Conservation (phyloP, 345 rosid genomes). For the Moringa oleifera region DNA sequence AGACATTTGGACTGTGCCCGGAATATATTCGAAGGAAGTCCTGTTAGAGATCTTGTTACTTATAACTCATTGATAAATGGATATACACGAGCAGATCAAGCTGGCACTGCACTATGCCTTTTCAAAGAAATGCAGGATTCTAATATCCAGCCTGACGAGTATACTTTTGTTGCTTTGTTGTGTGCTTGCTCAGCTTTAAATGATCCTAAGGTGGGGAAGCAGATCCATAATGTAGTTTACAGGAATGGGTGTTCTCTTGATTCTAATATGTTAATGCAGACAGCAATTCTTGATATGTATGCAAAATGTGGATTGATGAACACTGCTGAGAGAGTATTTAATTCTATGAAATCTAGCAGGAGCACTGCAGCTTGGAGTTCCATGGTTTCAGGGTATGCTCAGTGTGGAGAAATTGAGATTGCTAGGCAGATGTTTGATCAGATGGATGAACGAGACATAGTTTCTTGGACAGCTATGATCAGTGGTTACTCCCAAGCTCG, state of each 20-base stretch:
- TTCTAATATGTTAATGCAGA: slow-evolving; percentile 21
- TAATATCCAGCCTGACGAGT: slow-evolving; percentile 28
- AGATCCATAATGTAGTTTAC: slow-evolving; percentile 27
- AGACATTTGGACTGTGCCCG: slow-evolving; percentile 22
- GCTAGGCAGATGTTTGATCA: slow-evolving; percentile 39
- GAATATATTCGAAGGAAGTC: slow-evolving; percentile 26
- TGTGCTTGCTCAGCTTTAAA: slow-evolving; percentile 23
- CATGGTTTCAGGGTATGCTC: slow-evolving; percentile 40
- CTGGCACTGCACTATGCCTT: slow-evolving; percentile 10
- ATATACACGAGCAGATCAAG: slow-evolving; percentile 14
- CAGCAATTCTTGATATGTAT: slow-evolving; percentile 29
- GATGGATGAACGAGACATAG: slow-evolving; percentile 41
- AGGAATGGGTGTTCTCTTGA: slow-evolving; percentile 20
- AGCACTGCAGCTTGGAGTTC: slow-evolving; percentile 33
- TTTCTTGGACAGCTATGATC: slow-evolving; percentile 61
- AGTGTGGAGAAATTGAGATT: slow-evolving; percentile 30
- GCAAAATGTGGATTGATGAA: slow-evolving; percentile 34
- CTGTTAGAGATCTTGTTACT: slow-evolving; percentile 34
- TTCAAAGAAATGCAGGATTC: slow-evolving; percentile 23
- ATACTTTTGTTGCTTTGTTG: slow-evolving; percentile 35
- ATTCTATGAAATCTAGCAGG: slow-evolving; percentile 6
- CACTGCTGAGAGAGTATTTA: slow-evolving; percentile 25
- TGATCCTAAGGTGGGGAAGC: slow-evolving; percentile 26
- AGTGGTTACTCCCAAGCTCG: slow-evolving; percentile 53
- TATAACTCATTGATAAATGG: slow-evolving; percentile 37